phyloP scores from a whole-genome alignment of 129 eudicot species.

The sunflower (Helianthus annuus) region HanXRQr2.0-SUNRISE NC_035445.2:128495421-128495920 shows the following conservation, averaged over 20 bases:
- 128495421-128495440: background rate
- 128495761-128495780: conserved; percentile 14
- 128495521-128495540: conserved; percentile 80
- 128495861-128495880: conserved; percentile 24
- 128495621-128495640: conserved; percentile 28
- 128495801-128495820: conserved; percentile 12
- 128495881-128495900: conserved; percentile 3
- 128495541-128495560: conserved; percentile 83
- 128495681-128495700: conserved; percentile 2
- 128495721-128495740: conserved; percentile 7
- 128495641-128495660: conserved; percentile 1
- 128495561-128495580: conserved; percentile 98
- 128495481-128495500: conserved; percentile 45
- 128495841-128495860: conserved; percentile 29
- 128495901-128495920: background rate
- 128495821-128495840: conserved; percentile 18
- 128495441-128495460: background rate
- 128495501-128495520: conserved; percentile 89
- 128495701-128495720: conserved; percentile 12
- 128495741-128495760: background rate
- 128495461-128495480: background rate
- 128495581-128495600: conserved; percentile 99
- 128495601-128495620: conserved; percentile 62
- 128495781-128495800: conserved; percentile 13
- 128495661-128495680: background rate